Percentiles rank a stretch among this genome's conserved stretches.
Conservation (phyloP, 805 yeast species). For the Torulaspora gathmanii region DNA sequence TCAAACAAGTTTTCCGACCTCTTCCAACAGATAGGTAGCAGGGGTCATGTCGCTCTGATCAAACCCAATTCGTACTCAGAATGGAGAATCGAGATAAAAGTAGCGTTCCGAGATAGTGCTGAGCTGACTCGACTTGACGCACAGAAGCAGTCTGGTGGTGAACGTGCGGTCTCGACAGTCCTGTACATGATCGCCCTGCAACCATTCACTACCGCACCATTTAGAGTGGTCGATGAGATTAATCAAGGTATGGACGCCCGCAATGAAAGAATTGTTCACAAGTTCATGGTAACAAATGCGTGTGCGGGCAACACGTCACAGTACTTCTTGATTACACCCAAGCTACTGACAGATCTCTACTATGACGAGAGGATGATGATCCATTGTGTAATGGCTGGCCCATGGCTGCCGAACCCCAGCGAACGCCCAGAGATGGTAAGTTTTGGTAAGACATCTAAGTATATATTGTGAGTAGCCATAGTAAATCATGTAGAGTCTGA, state of each 20-base stretch:
- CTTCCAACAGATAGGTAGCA: conserved; percentile 74
- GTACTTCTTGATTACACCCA: conserved; percentile 90
- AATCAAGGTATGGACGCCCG: conserved; percentile 98
- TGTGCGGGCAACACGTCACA: conserved; percentile 65
- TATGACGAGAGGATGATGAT: conserved; percentile 78
- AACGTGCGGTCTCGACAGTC: conserved; percentile 91
- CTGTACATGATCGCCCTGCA: conserved; percentile 87
- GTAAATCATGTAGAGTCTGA: too few species aligned
- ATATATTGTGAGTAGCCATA: conserved; percentile 14
- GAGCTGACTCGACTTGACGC: conserved; percentile 68
- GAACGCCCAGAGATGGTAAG: conserved; percentile 31
- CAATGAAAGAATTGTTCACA: conserved; percentile 83
- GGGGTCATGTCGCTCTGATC: conserved; percentile 68
- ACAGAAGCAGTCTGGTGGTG: conserved; percentile 97
- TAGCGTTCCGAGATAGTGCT: conserved; percentile 76
- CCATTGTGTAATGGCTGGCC: conserved; percentile 72
- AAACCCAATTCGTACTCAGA: conserved; percentile 49
- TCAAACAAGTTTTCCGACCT: conserved; percentile 61
- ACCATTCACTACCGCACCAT: conserved; percentile 81
- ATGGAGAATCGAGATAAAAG: conserved; percentile 82
- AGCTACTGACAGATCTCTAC: conserved; percentile 69
- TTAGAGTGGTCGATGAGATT: conserved; percentile 94
- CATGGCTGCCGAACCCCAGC: conserved; percentile 41
- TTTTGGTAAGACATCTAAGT: conserved; percentile 37
- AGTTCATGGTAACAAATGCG: conserved; percentile 78